Evolutionary conservation across 495 filamentous ascomycete genomes (phyloP), one percentile per base, ranked within the genome.

Genomic region (Penicillium roqueforti): DNA sequence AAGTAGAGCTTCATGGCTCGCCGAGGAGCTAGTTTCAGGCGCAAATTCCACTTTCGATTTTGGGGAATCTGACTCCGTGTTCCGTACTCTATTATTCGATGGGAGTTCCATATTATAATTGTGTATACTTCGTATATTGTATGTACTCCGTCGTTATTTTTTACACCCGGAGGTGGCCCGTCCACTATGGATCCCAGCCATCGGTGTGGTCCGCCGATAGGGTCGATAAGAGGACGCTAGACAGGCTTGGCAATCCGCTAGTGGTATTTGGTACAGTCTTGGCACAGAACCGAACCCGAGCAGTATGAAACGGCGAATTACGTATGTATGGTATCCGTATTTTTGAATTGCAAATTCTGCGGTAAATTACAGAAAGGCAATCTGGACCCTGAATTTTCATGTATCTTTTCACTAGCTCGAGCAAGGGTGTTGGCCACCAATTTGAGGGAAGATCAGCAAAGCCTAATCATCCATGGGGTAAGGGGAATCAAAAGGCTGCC

Each of bases 221-320:
- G 54, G 23, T 38, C 43, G 57, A 60, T 60, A 57, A 49, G 57
- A 56, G 18, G 3, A 48, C 22, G 32, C 46, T 48, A 48, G 5
- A 0, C 1, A 3, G 31, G 16, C 37, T 37, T 44, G 47, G 39
- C 36, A 53, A 16, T 37, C 31, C 46, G 36, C 55, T 49, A 57
- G 29, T 22, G 18, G 9, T 40, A 40, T 31, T 31, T 13, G 10
- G 10, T 8, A 13, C 4, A 26, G 13, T 20, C 26, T 51, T 57
- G 48, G 54, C 49, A 29, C 11, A 39, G 42, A 7, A 34, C 9
- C n/a, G 18, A 48, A 20, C 28, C 2, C n/a, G n/a, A n/a, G 28
- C 25, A 28, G 7, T 3, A 29, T 31, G 28, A 9, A 9, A 25
- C 43, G n/a, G n/a, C 16, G 44, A 47, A 47, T 9, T n/a, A 23